phyloP scores from a whole-genome alignment of 345 rosid species.

The Turnera subulata region DNA sequence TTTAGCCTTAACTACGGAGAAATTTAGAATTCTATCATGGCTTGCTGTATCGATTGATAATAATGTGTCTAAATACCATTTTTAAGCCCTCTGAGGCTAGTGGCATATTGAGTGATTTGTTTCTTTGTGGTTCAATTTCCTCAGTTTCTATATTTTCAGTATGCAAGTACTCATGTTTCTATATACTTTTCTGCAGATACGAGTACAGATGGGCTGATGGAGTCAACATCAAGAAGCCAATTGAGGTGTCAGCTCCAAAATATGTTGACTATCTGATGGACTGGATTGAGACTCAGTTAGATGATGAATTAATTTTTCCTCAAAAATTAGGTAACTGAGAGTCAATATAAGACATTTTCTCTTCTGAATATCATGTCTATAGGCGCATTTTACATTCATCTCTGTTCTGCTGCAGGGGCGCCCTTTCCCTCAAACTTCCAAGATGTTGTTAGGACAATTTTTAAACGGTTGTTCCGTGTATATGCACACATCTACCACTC shows the following conservation, averaged over 20 bases:
- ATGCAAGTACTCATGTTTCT: too few relatives aligned
- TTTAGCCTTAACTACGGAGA: too few relatives aligned
- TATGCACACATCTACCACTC: conserved; percentile 75
- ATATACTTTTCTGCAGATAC: conserved; percentile 27
- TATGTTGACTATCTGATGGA: conserved; percentile 71
- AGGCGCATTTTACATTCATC: neutral
- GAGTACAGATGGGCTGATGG: conserved; percentile 85
- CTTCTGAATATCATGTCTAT: neutral
- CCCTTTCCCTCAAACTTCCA: conserved; percentile 54
- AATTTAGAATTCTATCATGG: neutral
- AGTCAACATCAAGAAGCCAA: conserved; percentile 59
- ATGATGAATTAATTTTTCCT: conserved; percentile 61
- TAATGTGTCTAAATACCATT: too few relatives aligned
- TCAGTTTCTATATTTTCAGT: neutral
- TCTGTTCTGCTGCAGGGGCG: conserved; percentile 32
- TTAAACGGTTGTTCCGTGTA: conserved; percentile 59
- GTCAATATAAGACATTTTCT: neutral
- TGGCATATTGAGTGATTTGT: too few relatives aligned
- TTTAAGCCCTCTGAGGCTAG: too few relatives aligned
- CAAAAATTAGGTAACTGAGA: conserved; percentile 46
- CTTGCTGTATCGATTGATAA: too few relatives aligned
- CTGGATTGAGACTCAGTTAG: conserved; percentile 66
- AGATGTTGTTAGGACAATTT: conserved; percentile 62
- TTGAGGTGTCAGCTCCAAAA: conserved; percentile 73
- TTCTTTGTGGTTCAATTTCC: neutral